phyloP scores from a whole-genome alignment of 2,329 filamentous ascomycete genomes.

The Thelonectria olida region DNA sequence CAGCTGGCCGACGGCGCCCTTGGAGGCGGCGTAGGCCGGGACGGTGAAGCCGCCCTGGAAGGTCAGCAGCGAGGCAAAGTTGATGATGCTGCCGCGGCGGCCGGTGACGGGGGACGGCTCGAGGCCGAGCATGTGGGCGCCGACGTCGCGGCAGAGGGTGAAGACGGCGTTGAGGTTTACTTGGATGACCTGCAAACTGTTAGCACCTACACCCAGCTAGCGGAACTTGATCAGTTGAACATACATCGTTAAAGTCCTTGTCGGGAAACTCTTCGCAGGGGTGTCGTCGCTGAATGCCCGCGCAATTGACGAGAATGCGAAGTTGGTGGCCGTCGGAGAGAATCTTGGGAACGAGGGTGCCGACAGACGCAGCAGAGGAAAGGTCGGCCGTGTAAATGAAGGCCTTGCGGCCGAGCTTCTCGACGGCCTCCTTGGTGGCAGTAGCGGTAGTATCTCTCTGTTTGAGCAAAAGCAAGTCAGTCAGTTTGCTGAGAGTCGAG shows the following conservation, averaged over 20 bases:
- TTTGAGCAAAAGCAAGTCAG: background rate
- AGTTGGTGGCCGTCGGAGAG: constrained; percentile 72
- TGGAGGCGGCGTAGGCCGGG: constrained; percentile 86
- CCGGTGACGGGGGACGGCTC: constrained; percentile 56
- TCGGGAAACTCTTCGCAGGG: constrained; percentile 80
- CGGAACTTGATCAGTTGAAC: no score
- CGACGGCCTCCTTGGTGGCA: constrained; percentile 68
- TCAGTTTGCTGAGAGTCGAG: background rate
- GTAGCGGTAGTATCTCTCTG: constrained; percentile 54
- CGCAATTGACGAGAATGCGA: constrained; percentile 85
- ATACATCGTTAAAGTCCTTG: constrained; percentile 77
- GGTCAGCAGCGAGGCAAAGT: constrained; percentile 81
- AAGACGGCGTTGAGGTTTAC: constrained; percentile 89
- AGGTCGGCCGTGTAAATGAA: constrained; percentile 77
- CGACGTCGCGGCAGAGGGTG: constrained; percentile 78
- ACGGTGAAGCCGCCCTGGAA: constrained; percentile 92
- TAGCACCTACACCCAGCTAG: no score
- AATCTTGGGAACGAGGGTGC: constrained; percentile 67
- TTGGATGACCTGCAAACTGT: constrained; percentile 70
- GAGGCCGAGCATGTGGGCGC: constrained; percentile 78
- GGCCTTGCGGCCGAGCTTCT: constrained; percentile 72
- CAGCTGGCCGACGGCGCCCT: constrained; percentile 85
- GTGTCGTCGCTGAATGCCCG: constrained; percentile 84
- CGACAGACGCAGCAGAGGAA: constrained; percentile 66
- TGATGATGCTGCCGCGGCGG: constrained; percentile 79